phyloP scores from a whole-genome alignment of 23 red algal species.

The Cyanidiococcus yangmingshanensis region DNA sequence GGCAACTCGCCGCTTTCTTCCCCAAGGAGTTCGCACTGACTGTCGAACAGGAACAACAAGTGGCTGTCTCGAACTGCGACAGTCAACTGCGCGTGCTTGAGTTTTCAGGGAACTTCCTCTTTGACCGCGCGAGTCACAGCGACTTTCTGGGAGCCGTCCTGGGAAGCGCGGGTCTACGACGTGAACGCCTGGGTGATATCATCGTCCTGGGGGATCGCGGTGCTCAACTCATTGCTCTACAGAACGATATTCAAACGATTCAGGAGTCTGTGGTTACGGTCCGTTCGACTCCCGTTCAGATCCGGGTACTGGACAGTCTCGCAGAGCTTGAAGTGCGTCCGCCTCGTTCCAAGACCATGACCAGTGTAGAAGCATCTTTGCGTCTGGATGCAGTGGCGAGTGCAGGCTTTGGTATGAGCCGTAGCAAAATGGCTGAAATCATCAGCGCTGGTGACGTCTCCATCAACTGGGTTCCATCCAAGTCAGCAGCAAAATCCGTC shows the following conservation, averaged over 20 bases:
- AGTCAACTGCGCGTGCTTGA: neutral
- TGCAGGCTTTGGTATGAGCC: constrained; percentile 52
- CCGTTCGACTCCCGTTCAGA: constrained; percentile 8
- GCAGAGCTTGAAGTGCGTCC: constrained; percentile 37
- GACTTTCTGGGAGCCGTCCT: constrained; percentile 76
- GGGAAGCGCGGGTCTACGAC: constrained; percentile 26
- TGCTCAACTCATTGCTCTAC: constrained; percentile 39
- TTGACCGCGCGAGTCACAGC: constrained; percentile 29
- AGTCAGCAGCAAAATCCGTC: constrained; percentile 18
- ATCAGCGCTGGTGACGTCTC: constrained; percentile 32
- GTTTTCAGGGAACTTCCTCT: constrained; percentile 40
- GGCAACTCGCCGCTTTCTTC: constrained; percentile 27
- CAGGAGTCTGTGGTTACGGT: constrained; percentile 10
- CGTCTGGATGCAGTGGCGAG: constrained; percentile 78
- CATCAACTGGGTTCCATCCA: constrained; percentile 37
- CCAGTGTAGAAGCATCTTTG: constrained; percentile 51
- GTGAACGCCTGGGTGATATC: constrained; percentile 50
- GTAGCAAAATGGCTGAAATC: constrained; percentile 42
- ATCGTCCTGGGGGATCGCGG: constrained; percentile 38
- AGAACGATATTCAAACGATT: constrained; percentile 33
- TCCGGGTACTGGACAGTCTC: constrained; percentile 9
- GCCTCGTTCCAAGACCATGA: constrained; percentile 31
- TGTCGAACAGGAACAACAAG: neutral
- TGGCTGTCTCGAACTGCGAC: neutral
- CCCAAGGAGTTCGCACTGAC: constrained; percentile 23